Conservation (phyloP, 768 basidiomycete genomes). For the Pleurotus salmoneostramineus region DNA sequence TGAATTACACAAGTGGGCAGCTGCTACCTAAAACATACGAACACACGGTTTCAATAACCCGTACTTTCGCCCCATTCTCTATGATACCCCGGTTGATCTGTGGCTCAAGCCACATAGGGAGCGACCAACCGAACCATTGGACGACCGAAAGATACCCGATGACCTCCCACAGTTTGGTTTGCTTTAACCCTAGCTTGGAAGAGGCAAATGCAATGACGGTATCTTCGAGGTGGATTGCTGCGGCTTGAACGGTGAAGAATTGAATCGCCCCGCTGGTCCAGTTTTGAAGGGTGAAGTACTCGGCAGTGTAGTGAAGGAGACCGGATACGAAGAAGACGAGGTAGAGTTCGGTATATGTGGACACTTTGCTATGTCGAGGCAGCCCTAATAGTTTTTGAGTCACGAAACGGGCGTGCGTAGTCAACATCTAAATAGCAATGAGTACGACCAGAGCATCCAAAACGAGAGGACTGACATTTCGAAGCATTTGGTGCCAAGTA, state of each 20-base stretch:
- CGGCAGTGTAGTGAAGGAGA: conserved; percentile 20
- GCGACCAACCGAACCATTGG: conserved; percentile 10
- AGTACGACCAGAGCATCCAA: no score
- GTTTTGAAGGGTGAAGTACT: conserved; percentile 13
- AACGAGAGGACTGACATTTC: conserved; percentile 18
- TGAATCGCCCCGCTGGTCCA: conserved; percentile 11
- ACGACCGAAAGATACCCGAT: conserved; percentile 14
- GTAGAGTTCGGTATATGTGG: conserved; percentile 24
- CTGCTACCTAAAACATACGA: background rate
- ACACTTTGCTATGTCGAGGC: conserved; percentile 15
- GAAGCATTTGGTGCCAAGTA: conserved; percentile 27
- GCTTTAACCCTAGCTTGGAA: background rate
- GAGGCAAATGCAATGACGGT: conserved; percentile 17
- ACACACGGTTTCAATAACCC: background rate
- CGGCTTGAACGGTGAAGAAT: conserved; percentile 24
- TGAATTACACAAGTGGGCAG: background rate
- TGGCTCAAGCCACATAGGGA: background rate
- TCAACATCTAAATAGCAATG: background rate
- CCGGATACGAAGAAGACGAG: conserved; percentile 26
- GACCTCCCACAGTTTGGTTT: background rate
- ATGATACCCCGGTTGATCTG: background rate
- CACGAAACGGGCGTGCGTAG: background rate
- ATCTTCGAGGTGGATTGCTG: conserved; percentile 27
- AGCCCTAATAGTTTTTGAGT: conserved; percentile 14
- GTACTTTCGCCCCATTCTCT: background rate